phyloP scores from a whole-genome alignment of 2,329 filamentous ascomycete genomes.

The Diaporthe sp. region DNA sequence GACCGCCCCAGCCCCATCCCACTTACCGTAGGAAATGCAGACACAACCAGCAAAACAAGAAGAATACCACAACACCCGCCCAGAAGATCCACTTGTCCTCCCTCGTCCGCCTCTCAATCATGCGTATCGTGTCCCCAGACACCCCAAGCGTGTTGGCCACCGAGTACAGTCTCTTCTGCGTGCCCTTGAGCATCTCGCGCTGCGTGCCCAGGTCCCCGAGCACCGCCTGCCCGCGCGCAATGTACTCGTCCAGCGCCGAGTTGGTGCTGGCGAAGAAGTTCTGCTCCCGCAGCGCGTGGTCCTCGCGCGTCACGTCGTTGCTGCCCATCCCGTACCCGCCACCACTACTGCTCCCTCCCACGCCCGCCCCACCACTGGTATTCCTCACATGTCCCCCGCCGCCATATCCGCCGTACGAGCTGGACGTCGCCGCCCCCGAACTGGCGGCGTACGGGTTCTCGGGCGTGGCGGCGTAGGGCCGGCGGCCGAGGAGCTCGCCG shows the following conservation, averaged over 20 bases:
- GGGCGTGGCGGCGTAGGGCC: constrained; percentile 82
- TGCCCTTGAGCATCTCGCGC: constrained; percentile 94
- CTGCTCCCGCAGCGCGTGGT: constrained; percentile 89
- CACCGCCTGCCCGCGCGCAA: constrained; percentile 91
- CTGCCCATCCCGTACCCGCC: constrained; percentile 63
- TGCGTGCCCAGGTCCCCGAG: constrained; percentile 90
- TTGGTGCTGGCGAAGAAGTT: constrained; percentile 88
- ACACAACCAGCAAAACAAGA: constrained; percentile 92
- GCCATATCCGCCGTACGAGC: constrained; percentile 46
- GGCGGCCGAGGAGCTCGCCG: constrained; percentile 85
- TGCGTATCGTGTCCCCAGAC: constrained; percentile 95
- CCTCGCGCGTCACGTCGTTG: constrained; percentile 79
- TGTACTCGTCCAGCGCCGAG: constrained; percentile 90
- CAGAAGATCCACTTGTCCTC: constrained; percentile 99
- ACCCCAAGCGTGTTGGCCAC: constrained; percentile 95
- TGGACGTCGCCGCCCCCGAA: constrained; percentile 46
- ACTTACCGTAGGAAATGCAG: constrained; percentile 84
- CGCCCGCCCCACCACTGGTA: constrained; percentile 56
- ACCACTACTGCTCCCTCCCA: constrained; percentile 48
- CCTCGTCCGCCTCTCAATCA: constrained; percentile 91
- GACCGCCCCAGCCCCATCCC: neutral
- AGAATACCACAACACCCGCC: constrained; percentile 87
- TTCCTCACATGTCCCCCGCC: constrained; percentile 53
- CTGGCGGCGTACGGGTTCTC: constrained; percentile 90
- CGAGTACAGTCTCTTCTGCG: constrained; percentile 90